Evolutionary conservation across 2,329 filamentous ascomycete genomes (phyloP).

Genomic region (Pestalotiopsis sp.): DNA sequence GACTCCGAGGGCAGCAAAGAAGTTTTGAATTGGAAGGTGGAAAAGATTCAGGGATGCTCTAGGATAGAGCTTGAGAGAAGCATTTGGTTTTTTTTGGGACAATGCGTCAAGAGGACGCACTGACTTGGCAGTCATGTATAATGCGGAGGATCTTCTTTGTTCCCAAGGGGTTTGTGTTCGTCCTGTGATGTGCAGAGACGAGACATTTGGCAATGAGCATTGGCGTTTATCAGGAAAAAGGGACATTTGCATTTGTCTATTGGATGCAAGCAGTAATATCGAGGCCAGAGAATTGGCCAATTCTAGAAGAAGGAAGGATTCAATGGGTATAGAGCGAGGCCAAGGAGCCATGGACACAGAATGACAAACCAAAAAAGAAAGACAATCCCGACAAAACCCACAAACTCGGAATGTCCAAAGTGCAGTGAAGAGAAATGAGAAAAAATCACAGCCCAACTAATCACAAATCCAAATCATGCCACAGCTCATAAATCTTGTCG

Average conservation of each 20-base stretch:
- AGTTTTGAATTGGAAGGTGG: not conserved
- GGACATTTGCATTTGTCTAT: not conserved
- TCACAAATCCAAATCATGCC: constrained; percentile 24
- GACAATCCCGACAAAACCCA: not conserved
- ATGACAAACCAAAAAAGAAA: not conserved
- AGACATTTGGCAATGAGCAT: not conserved
- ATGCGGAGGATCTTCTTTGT: constrained; percentile 19
- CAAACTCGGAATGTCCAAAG: not conserved
- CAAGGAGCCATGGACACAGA: not conserved
- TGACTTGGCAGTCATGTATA: constrained; percentile 14
- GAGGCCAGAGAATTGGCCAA: not conserved
- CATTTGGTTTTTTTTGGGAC: not conserved
- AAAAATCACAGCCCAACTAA: not conserved
- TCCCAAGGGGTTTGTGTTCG: constrained; percentile 3
- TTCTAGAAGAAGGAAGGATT: not conserved
- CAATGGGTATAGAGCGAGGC: not conserved
- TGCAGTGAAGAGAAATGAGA: not conserved
- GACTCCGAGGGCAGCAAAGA: constrained; percentile 15
- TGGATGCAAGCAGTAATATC: not conserved
- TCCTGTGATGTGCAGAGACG: not conserved
- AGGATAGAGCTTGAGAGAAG: not conserved
- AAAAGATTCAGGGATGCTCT: not conserved
- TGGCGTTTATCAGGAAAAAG: not conserved
- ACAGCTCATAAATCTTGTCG: constrained; percentile 35
- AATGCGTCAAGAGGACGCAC: not conserved